These are phyloP conservation scores for Sclerotinia sclerotiorum DNA, from an alignment of 2,329 filamentous ascomycete species.

Conservation along the genomic window DNA sequence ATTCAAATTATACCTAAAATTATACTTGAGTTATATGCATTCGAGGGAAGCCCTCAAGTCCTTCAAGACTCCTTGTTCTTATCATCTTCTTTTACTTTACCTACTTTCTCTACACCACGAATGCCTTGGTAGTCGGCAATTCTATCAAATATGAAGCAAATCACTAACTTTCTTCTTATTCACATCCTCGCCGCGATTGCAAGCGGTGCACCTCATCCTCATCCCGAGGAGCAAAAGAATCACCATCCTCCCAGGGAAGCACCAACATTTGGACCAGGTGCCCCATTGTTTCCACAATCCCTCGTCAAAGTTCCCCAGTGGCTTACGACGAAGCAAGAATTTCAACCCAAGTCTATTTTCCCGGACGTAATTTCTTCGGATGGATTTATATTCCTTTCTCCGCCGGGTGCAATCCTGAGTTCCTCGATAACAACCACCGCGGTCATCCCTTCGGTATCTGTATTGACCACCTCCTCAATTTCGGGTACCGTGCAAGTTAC, in stretches of 20 bases:
- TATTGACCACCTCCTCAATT: constrained; percentile 6
- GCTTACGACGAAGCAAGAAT: not conserved
- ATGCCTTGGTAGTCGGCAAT: not conserved
- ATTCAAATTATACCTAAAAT: not conserved
- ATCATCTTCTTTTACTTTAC: not conserved
- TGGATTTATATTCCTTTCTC: constrained; percentile 7
- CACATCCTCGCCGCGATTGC: constrained; percentile 6
- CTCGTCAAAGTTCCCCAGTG: not conserved
- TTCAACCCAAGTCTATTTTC: constrained; percentile 3
- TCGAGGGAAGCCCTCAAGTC: not conserved
- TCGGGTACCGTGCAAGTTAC: not conserved
- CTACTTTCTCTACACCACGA: not conserved
- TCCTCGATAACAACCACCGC: constrained; percentile 4
- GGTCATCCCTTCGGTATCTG: constrained; percentile 12
- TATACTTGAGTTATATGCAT: constrained; percentile 4
- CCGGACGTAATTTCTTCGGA: not conserved
- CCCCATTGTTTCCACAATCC: not conserved
- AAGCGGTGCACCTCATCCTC: constrained; percentile 5
- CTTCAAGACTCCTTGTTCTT: not conserved
- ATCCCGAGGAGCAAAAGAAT: not conserved
- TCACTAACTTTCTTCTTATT: not conserved
- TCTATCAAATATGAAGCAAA: constrained; percentile 15
- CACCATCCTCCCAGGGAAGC: not conserved
- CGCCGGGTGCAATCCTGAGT: constrained; percentile 7
- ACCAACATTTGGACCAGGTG: not conserved